phyloP scores from a whole-genome alignment of 306 rosid genomes.

The Quercus rubra region DNA sequence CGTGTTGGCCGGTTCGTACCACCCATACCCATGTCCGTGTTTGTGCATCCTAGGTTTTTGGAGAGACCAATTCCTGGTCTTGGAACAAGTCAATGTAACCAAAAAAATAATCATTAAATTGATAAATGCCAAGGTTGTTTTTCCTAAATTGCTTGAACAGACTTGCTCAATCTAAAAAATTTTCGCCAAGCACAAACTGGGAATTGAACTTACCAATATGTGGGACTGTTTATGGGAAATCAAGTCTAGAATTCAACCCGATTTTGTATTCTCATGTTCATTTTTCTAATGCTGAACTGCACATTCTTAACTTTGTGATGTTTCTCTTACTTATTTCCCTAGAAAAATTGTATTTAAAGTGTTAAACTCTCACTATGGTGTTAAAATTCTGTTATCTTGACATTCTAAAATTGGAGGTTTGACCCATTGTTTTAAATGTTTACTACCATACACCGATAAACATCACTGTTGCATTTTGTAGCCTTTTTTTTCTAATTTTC shows the following conservation, averaged over 20 bases:
- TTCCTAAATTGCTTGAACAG: background rate
- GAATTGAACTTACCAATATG: background rate
- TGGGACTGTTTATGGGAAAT: background rate
- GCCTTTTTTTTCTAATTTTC: background rate
- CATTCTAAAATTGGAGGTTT: background rate
- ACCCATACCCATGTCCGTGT: no score
- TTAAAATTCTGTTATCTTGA: background rate
- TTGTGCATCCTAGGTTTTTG: no score
- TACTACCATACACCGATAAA: background rate
- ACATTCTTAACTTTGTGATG: no score
- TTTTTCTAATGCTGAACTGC: no score
- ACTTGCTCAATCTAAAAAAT: background rate
- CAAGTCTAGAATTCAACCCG: no score
- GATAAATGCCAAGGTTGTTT: background rate
- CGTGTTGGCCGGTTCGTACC: no score
- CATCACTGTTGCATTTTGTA: background rate
- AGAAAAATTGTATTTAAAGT: background rate
- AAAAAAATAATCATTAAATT: background rate
- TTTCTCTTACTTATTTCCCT: no score
- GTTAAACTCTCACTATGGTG: background rate
- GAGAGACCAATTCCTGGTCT: no score
- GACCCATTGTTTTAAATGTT: background rate
- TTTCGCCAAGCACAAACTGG: background rate
- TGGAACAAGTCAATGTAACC: background rate
- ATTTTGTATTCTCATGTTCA: no score